phyloP scores from a whole-genome alignment of 2,329 filamentous ascomycete genomes.

The Pseudocercospora eumusae region DNA sequence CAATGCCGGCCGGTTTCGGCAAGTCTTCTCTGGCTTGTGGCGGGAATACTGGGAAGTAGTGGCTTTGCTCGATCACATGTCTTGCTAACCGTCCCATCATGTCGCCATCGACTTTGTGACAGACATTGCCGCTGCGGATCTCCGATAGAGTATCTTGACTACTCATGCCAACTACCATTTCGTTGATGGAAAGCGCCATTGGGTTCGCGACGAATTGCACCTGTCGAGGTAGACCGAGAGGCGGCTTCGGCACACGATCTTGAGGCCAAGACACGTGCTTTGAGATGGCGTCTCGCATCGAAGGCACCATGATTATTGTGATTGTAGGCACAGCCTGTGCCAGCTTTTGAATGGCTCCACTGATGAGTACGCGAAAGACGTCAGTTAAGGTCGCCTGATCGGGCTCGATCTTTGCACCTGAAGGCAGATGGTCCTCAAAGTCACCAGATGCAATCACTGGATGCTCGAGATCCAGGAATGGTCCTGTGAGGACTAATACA shows the following conservation, averaged over 20 bases:
- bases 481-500: constrained; percentile 75
- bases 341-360: constrained; percentile 70
- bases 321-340: constrained; percentile 70
- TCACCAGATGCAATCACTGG: constrained; percentile 69
- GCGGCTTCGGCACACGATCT: constrained; percentile 67
- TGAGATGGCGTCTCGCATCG: constrained; percentile 76
- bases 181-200: constrained; percentile 85
- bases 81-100: constrained; percentile 70
- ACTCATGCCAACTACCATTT: constrained; percentile 77
- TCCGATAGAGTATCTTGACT: constrained; percentile 84
- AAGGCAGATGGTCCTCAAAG: constrained; percentile 48
- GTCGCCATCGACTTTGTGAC: constrained; percentile 79
- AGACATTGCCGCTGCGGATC: constrained; percentile 58
- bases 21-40: constrained; percentile 68
- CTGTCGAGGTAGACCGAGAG: constrained; percentile 76
- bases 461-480: constrained; percentile 90
- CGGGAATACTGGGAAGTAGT: constrained; percentile 88
- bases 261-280: constrained; percentile 88
- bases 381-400: constrained; percentile 79
- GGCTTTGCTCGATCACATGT: constrained; percentile 83
- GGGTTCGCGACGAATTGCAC: constrained; percentile 83
- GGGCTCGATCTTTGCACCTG: constrained; percentile 48
- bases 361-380: constrained; percentile 79
- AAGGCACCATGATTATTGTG: constrained; percentile 80
- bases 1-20: constrained; percentile 57